Evolutionary conservation across 257 asterid genomes (phyloP), one percentile per base, ranked within the genome.

Genomic region (Nicotiana obtusifolia): DNA sequence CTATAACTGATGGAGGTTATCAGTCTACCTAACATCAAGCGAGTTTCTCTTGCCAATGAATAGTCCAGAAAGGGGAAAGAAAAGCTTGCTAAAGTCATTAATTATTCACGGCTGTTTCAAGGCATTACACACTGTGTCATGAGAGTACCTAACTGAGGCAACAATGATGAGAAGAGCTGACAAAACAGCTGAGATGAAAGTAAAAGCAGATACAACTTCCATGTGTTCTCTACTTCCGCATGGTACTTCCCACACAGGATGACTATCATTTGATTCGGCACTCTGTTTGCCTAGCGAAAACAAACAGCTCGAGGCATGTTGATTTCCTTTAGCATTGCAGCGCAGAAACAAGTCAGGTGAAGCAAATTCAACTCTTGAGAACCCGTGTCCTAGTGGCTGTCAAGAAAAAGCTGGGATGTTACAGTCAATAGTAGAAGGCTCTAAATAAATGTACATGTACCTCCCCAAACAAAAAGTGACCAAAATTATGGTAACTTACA

Each of bases 311-410:
- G 44, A 78, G 7, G 82, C 52, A 10, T 14, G 37, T 17, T 59
- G 56, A 10, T 49, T 71, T 67, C 53, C 81, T 77, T 82, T 88
- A 31, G 24, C 15, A 78, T 84, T 53, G 87, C 91, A 90, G 83
- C 92, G 83, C 79, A 89, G 26, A 37, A 93, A 78, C 54, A 91
- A 24, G 84, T 91, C 88, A 3, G 96, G 97, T 44, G 53, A 80
- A 78, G 91, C 86, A 41, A 41, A 41, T 41, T 41, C 49, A 0
- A 41, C 11, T 41, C 49, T 41, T 37, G 47, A 37, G 47, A 76
- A 91, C 89, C 85, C 91, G 62, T 26, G 85, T 79, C 98, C 97
- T 64, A 93, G 84, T 8, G 97, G 91, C 98, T 93, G 90, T 17
- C 37, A 81, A 6, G n/a, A 44, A 64, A 53, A 60, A 44, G 37